A percentile compares a stretch with the other conserved stretches of the same genome.
Conservation (phyloP, 2,329 filamentous ascomycete species). For the Aspergillus neotritici region DNA sequence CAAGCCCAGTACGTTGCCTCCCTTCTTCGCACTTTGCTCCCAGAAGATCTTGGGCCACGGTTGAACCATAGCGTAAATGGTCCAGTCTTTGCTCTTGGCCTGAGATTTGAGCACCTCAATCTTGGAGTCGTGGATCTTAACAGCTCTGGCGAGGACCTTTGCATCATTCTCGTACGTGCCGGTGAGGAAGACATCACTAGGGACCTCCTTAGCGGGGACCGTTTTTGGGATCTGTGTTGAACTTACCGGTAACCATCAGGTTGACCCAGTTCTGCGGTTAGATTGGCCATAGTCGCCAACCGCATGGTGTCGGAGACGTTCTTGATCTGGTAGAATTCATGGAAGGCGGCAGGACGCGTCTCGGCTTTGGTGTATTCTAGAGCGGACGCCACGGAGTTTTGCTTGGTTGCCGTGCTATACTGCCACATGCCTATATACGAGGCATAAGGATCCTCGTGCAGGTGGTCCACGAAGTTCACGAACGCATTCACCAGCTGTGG, state of each 20-base stretch:
- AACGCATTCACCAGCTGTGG: constrained; percentile 15
- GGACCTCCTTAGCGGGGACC: neutral
- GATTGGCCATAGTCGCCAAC: constrained; percentile 11
- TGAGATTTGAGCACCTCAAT: constrained; percentile 14
- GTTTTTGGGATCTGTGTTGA: neutral
- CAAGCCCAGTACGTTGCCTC: constrained; percentile 34
- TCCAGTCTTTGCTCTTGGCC: constrained; percentile 15
- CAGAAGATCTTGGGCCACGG: constrained; percentile 36
- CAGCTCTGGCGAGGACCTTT: constrained; percentile 13
- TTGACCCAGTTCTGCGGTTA: constrained; percentile 18
- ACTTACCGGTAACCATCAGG: constrained; percentile 12
- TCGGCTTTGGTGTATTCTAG: constrained; percentile 10
- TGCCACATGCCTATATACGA: constrained; percentile 38
- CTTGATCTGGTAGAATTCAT: constrained; percentile 9
- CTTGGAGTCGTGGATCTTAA: constrained; percentile 14
- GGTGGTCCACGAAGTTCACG: constrained; percentile 16
- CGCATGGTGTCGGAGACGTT: constrained; percentile 15
- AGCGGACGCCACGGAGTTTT: constrained; percentile 4
- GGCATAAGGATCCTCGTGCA: constrained; percentile 17
- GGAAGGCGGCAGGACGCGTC: constrained; percentile 7
- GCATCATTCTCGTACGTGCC: constrained; percentile 16
- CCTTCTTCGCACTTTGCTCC: constrained; percentile 29
- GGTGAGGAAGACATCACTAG: constrained; percentile 15
- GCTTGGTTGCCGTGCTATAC: constrained; percentile 19
- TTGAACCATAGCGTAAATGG: constrained; percentile 32